Base-by-base conservation (phyloP, 1,139 yeast genomes). In the Sugiyamaella neomexicana region DNA sequence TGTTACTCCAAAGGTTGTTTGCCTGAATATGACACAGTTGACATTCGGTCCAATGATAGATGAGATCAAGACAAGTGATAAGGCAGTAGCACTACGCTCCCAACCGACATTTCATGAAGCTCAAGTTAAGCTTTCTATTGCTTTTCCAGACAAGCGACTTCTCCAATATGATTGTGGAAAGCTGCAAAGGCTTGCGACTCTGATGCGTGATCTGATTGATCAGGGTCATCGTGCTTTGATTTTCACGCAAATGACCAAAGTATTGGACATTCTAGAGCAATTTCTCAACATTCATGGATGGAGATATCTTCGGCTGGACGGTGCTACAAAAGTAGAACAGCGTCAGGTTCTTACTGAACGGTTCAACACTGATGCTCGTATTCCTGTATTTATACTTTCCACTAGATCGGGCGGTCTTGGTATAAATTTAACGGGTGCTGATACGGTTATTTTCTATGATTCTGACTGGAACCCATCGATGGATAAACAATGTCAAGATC, bases 391-490 rank as follows among this genome's bases (percentile, higher is more conserved):
- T 66, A 93, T 95, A 49, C 72, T 95, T 55, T 89, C 97, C 2
- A 90, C 98, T 1, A 81, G 99, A 72, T 91, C 98, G 1, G 99
- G 99, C 68, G 99, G 99, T 37, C 77, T 95, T 61, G 99, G 99
- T 68, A 95, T 95, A 68, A 95, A 95, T 66, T 75, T 95, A 64
- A 93, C 99, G 0, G 99, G 99, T 65, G 99, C 99, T 0, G 99
- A 95, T 67, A 93, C 99, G 0, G 99, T 95, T 46, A 90, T 95
- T n/a, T 95, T 95, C 71, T 95, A 95, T 69, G 99, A 95, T 71
- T 90, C 97, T 1, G 99, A 95, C 73, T 95, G 99, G 99, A 95
- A 95, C 68, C 99, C 99, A 1, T 96, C 98, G 1, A 95, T 95
- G 98, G 99, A 95, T 71, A 89, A 90, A 68, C 99, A 95, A 71